Base-by-base conservation (phyloP, 1,284 basidiomycete genomes). In the Coriolopsis trogii region DNA sequence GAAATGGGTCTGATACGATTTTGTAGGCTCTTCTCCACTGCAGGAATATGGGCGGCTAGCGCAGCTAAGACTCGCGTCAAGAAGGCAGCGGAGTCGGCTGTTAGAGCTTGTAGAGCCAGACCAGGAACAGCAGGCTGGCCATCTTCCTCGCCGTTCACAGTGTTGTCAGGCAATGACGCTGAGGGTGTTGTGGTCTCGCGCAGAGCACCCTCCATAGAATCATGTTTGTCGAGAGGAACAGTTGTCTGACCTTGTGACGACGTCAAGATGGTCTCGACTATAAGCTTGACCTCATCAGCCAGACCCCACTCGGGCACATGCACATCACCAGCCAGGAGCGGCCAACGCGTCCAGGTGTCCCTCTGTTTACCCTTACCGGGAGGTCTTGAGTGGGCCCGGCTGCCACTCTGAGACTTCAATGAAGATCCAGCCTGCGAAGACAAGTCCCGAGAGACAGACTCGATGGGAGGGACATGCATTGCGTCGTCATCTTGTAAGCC, bases 341-440 rank as follows among this genome's bases (percentile, higher is more conserved):
- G 85, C 85, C 85, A 88, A 16, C 82, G 77, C 1, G 83, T 85
- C 84, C 84, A 86, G 5, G 68, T 71, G 56, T 84, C 69, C 24
- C 59, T 56, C 43, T 54, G 51, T 37, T 60, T 59, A 12, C 21
- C 26, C 36, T 62, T 60, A 24, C 33, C 72, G 67, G 33, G 43
- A 25, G 26, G 53, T 26, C 48, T 55, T 47, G 53, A 64, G 51
- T 30, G 55, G 28, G 45, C n/a, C 25, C 30, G 38, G 21, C 34
- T 31, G 31, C 41, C 49, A 9, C 21, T 38, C 12, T 47, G 49
- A 48, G 50, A 59, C 51, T 39, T 55, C 59, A 23, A 56, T 60
- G 43, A 46, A 10, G 50, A 53, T 28, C 24, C 29, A 13, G 34
- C 41, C 12, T 45, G 34, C 6, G 51, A 52, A 21, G 25, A 25